Base-by-base conservation (phyloP, 352 stramenopile species). In the Pythium myriotylum region DNA sequence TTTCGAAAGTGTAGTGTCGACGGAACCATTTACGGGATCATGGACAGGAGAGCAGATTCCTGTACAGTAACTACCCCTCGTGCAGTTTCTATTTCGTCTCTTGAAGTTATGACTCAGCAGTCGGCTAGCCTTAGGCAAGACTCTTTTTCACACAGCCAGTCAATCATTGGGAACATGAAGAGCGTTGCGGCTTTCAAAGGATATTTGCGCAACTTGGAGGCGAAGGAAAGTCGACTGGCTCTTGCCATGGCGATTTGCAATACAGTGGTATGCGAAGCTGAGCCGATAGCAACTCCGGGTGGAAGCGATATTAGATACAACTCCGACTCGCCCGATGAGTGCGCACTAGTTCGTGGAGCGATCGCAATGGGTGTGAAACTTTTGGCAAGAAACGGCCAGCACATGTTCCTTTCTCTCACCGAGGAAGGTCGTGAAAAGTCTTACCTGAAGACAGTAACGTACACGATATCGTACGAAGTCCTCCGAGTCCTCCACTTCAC, bases 1-100 rank as follows among this genome's bases (percentile, higher is more conserved):
- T 99, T 99, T 63, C 96, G 97, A 37, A 92, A 95, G 54, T 98
- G 92, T 64, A 97, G 86, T 59, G 89, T 98, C 14, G 87, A 89
- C 51, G 91, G 92, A 19, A 64, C 74, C 6, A 61, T 94, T n/a
- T 98, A 97, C 71, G 78, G 86, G 9, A 72, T 80, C 23, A 0
- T 46, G 46, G 75, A 80, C n/a, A 70, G 68, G 50, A 79, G 72
- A 23, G 50, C 39, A 1, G 65, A 77, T 2, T 60, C 64, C 13
- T 51, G 39, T 16, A 39, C 17, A 0, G 54, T 32, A n/a, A 40
- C 22, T 17, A 40, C 47, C 9, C 66, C 61, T 24, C 60, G 53
- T 12, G 52, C 57, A 1, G 64, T 67, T 7, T 65, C 57, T 3
- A 72, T 67, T 19, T 64, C 57, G 0, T 70, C 62, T 1, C 50